Evolutionary conservation across 2,329 filamentous ascomycete species (phyloP).

Genomic region (Pleoardoris graminearum): DNA sequence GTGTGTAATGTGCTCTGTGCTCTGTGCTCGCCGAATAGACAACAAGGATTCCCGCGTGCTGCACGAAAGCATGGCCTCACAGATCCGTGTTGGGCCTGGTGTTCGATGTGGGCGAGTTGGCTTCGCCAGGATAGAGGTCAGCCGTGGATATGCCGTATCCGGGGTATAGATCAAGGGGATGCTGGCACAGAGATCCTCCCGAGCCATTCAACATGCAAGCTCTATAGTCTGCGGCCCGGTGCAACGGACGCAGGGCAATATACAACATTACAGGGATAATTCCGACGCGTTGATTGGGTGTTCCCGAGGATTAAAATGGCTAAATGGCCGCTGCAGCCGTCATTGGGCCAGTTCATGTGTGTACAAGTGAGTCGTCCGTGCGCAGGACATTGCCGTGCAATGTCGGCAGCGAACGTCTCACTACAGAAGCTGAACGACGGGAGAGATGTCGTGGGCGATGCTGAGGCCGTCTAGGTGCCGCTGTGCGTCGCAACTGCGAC

Average conservation of each 20-base stretch:
- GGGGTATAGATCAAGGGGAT: constrained; percentile 22
- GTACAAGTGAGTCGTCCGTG: background rate
- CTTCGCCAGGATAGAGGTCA: constrained; percentile 12
- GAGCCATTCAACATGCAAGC: constrained; percentile 32
- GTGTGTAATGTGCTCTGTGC: constrained; percentile 39
- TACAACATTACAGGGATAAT: constrained; percentile 36
- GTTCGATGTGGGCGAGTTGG: constrained; percentile 15
- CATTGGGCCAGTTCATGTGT: constrained; percentile 18
- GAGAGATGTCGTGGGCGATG: background rate
- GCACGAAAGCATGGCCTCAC: constrained; percentile 24
- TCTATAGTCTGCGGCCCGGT: constrained; percentile 29
- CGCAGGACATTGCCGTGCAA: background rate
- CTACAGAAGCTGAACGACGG: background rate
- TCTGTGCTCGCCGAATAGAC: constrained; percentile 31
- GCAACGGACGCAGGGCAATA: constrained; percentile 35
- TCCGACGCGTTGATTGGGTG: constrained; percentile 28
- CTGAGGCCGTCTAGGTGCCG: background rate
- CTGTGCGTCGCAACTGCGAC: background rate
- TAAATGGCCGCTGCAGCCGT: constrained; percentile 34
- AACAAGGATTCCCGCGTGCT: constrained; percentile 34
- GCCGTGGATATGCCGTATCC: constrained; percentile 8
- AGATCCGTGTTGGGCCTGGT: constrained; percentile 24
- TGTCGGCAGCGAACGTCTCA: background rate
- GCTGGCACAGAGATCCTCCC: constrained; percentile 21
- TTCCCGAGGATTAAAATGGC: constrained; percentile 33